Conservation (phyloP, 495 filamentous ascomycete species). For the Neurospora sp. region DNA sequence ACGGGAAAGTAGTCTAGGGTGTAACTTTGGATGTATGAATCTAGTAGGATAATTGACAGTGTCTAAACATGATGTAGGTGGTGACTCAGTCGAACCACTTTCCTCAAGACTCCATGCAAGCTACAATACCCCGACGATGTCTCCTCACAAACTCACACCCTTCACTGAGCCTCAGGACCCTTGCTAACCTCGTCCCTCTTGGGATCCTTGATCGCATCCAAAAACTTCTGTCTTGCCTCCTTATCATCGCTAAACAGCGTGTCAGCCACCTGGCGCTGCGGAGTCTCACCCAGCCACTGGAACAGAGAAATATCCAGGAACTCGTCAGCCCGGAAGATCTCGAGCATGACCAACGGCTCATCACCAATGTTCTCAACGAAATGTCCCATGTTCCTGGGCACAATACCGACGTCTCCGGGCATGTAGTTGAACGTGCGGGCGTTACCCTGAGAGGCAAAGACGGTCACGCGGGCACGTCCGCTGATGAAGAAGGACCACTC, state of each 20-base stretch:
- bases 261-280: conserved; percentile 49
- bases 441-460: conserved; percentile 38
- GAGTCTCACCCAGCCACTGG: conserved; percentile 61
- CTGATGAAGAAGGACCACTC: conserved; percentile 47
- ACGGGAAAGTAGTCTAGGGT: background rate
- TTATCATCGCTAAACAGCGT: conserved; percentile 47
- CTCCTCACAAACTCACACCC: background rate
- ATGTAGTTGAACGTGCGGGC: conserved; percentile 39
- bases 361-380: conserved; percentile 54
- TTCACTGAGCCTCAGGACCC: conserved; percentile 2
- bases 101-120: no score
- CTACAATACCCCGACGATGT: no score
- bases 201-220: conserved; percentile 43
- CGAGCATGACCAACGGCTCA: conserved; percentile 49
- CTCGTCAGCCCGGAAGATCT: conserved; percentile 47
- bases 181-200: conserved; percentile 35
- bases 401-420: conserved; percentile 49
- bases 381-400: conserved; percentile 51
- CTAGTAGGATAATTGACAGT: background rate
- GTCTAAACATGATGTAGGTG: background rate
- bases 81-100: no score
- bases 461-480: conserved; percentile 41
- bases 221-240: conserved; percentile 44
- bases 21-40: background rate
- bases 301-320: conserved; percentile 56